These are phyloP conservation scores for Protoeuglena noctilucae DNA, from an alignment of 139 green algal genomes.

Conservation along the genomic window DNA sequence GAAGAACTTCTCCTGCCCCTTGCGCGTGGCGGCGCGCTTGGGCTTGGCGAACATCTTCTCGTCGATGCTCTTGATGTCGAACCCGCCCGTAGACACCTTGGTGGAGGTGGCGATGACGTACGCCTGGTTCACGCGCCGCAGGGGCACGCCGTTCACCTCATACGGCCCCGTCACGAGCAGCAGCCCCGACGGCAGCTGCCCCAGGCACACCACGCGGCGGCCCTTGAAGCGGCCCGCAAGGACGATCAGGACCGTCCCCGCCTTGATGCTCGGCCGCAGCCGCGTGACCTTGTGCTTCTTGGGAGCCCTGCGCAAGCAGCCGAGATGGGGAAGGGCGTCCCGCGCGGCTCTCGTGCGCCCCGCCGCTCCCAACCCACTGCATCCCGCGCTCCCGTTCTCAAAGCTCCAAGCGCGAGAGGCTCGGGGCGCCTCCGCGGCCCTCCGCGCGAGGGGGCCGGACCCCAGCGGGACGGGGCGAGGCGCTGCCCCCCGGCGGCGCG, in stretches of 20 bases:
- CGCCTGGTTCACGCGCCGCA: conserved; percentile 84
- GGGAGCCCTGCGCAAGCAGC: too few species aligned
- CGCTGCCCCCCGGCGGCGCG: too few species aligned
- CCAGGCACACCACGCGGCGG: conserved; percentile 92
- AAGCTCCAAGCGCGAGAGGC: too few species aligned
- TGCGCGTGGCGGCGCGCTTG: conserved; percentile 15
- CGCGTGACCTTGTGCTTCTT: too few species aligned
- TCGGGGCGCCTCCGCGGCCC: background rate
- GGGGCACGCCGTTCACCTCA: conserved; percentile 92
- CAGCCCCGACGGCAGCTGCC: conserved; percentile 81
- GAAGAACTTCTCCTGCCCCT: conserved; percentile 60
- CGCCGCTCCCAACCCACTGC: too few species aligned
- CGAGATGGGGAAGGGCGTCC: too few species aligned
- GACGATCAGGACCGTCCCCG: conserved; percentile 92
- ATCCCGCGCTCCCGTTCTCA: too few species aligned
- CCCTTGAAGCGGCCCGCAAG: conserved; percentile 95
- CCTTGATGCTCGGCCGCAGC: too few species aligned
- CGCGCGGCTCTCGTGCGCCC: too few species aligned
- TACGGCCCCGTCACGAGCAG: conserved; percentile 91
- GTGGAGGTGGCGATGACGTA: conserved; percentile 97
- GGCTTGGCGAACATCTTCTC: conserved; percentile 86
- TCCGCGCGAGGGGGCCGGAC: background rate
- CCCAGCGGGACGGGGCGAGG: too few species aligned
- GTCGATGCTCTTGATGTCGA: conserved; percentile 19
- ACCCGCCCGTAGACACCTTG: conserved; percentile 48